Base-by-base conservation (phyloP, 768 basidiomycete genomes). In the Cantharellus anzutake region DNA sequence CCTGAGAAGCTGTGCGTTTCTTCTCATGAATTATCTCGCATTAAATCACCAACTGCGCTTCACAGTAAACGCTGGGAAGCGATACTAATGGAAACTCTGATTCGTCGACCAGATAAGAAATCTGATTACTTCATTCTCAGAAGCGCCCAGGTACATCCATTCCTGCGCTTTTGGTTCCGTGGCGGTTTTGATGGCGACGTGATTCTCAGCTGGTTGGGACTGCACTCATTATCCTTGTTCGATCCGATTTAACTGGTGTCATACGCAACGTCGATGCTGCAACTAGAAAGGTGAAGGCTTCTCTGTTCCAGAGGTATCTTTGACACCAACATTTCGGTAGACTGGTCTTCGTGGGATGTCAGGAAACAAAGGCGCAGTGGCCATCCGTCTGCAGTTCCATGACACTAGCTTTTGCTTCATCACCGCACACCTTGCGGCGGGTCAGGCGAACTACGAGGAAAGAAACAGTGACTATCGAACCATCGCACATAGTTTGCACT, bases 371-470 rank as follows among this genome's bases (percentile, higher is more conserved):
- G 96, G 96, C 20, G 96, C 91, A 1, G 87, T 94, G 7, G 92
- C 84, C 3, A 89, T 99, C 63, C 83, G 96, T 7, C 73, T 99
- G 57, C 87, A 98, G 38, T 89, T 88, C 66, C 77, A 86, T 64
- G 91, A 93, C 67, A 87, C 93, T 4, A 85, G 80, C 60, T 84
- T 97, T 66, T 99, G 96, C 71, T 93, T 98, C 72, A 69, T 99
- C 63, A 97, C 94, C 4, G 90, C 89, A 2, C 96, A 98, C 70
- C 77, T 98, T 48, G 93, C 96, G 14, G 93, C 96, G n/a, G 96
- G 96, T 4, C 92, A 96, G 66, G 67, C 78, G 3, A 94, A 94
- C 66, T 74, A 90, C 2, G 83, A 84, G 41, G 96, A 98, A 68
- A 79, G 96, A 37, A 92, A 97, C 66, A 77, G 82, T 5, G 96